phyloP scores from a whole-genome alignment of 2,329 filamentous ascomycete species.

The Fusarium concolor region DNA sequence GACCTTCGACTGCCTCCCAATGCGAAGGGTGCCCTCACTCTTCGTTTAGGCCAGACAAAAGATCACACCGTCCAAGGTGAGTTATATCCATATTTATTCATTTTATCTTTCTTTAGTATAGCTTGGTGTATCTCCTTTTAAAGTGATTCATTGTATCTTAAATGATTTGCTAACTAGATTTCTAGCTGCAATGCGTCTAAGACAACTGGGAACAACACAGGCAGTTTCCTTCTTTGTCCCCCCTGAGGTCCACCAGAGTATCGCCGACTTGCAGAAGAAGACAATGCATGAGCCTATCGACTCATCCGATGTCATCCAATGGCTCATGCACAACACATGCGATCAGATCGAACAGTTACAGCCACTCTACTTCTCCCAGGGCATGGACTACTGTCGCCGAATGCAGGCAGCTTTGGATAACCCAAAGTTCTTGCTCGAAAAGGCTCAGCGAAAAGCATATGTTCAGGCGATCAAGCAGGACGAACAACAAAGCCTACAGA shows the following conservation, averaged over 20 bases:
- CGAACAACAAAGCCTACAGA: slow-evolving; percentile 67
- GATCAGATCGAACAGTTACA: slow-evolving; percentile 68
- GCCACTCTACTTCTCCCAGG: slow-evolving; percentile 69
- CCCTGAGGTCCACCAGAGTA: slow-evolving; percentile 71
- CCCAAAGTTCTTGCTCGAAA: slow-evolving; percentile 56
- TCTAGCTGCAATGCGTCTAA: slow-evolving; percentile 71
- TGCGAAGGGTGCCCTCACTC: slow-evolving; percentile 64
- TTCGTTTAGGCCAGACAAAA: slow-evolving; percentile 68
- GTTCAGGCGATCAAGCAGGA: slow-evolving; percentile 55
- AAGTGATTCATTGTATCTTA: too few species aligned
- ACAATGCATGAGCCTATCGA: slow-evolving; percentile 40
- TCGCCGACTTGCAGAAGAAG: slow-evolving; percentile 58
- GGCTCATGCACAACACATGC: slow-evolving; percentile 74
- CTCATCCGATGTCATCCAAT: slow-evolving; percentile 51
- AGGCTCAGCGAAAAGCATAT: slow-evolving; percentile 50
- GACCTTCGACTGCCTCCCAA: slow-evolving; percentile 65
- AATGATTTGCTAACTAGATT: slow-evolving; percentile 4
- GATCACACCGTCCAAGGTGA: slow-evolving; percentile 66
- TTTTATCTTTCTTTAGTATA: not conserved
- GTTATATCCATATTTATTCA: not conserved
- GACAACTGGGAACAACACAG: slow-evolving; percentile 67
- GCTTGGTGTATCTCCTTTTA: too few species aligned
- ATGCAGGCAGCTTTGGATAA: slow-evolving; percentile 61
- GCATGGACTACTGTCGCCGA: slow-evolving; percentile 68
- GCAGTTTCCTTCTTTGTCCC: slow-evolving; percentile 66